These are phyloP conservation scores for Pseudocercospora fuligena DNA, from an alignment of 2,329 filamentous ascomycete species.

Conservation along the genomic window DNA sequence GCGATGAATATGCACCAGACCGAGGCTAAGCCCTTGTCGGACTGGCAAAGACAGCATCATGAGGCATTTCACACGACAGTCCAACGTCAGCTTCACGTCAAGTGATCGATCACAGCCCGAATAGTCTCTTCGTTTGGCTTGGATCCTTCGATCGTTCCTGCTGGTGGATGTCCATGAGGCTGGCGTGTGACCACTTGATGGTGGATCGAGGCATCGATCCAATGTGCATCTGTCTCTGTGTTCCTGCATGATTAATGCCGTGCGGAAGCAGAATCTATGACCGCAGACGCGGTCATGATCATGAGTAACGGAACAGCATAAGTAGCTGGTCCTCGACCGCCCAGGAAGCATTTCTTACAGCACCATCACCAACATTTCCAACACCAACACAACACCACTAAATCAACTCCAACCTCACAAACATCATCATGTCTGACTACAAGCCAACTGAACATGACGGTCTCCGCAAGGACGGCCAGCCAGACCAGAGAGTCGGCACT, in stretches of 20 bases:
- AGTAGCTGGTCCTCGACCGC: conserved; percentile 7
- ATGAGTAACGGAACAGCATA: conserved; percentile 4
- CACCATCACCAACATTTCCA: conserved; percentile 16
- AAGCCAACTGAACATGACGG: conserved; percentile 49
- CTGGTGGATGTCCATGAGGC: not conserved
- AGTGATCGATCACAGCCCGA: conserved; percentile 5
- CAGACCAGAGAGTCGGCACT: conserved; percentile 49
- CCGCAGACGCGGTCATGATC: conserved; percentile 14
- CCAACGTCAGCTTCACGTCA: conserved; percentile 4
- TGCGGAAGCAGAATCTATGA: not conserved
- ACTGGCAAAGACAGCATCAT: not conserved
- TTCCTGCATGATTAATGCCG: not conserved
- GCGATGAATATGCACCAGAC: not conserved
- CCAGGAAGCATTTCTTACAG: conserved; percentile 11
- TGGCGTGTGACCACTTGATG: not conserved
- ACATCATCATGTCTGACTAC: conserved; percentile 42
- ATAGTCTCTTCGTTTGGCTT: not conserved
- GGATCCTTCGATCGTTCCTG: not conserved
- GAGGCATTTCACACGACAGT: not conserved
- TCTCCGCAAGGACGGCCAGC: conserved; percentile 49
- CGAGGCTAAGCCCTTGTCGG: not conserved
- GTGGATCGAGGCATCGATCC: not conserved
- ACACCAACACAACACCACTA: conserved; percentile 12
- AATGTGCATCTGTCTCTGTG: not conserved
- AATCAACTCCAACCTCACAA: conserved; percentile 16